Evolutionary conservation across 805 yeast genomes (phyloP).

Genomic region (Metschnikowia lochheadii): DNA sequence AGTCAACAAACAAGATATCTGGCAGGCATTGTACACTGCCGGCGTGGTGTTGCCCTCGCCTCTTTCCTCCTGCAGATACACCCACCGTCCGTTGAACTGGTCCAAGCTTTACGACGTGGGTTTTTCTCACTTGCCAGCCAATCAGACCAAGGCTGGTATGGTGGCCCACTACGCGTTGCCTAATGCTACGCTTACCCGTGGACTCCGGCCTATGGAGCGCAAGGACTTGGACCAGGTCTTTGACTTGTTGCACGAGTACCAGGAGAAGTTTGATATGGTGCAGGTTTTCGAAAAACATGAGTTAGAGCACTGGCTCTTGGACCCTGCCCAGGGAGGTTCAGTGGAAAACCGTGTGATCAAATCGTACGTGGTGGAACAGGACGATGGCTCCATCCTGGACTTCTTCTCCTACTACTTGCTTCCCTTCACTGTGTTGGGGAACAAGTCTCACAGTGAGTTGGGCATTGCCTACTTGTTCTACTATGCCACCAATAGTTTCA

Average conservation of each 20-base stretch:
- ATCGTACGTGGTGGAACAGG: conserved; percentile 70
- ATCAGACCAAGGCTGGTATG: conserved; percentile 64
- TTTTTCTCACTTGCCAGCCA: conserved; percentile 73
- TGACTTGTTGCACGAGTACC: conserved; percentile 57
- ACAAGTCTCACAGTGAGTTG: conserved; percentile 57
- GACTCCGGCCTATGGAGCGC: conserved; percentile 54
- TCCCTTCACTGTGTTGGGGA: conserved; percentile 78
- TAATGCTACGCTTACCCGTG: conserved; percentile 42
- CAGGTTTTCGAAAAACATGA: conserved; percentile 70
- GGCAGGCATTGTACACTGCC: conserved; percentile 96
- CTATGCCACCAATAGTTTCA: conserved; percentile 63
- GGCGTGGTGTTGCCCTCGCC: conserved; percentile 94
- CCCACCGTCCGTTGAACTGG: conserved; percentile 95
- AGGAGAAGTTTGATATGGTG: conserved; percentile 64
- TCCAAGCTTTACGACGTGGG: conserved; percentile 84
- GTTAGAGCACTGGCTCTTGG: conserved; percentile 76
- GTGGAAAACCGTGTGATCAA: conserved; percentile 47
- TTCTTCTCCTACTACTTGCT: conserved; percentile 85
- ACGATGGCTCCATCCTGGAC: conserved; percentile 71
- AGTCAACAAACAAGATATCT: conserved; percentile 75
- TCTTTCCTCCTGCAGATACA: conserved; percentile 78
- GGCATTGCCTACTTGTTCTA: conserved; percentile 88
- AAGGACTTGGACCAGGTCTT: conserved; percentile 64
- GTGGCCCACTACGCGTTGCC: conserved; percentile 59
- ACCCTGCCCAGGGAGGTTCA: conserved; percentile 38